These are phyloP conservation scores for Petunia secreta DNA, from an alignment of 257 asterid genomes.

Conservation along the genomic window DNA sequence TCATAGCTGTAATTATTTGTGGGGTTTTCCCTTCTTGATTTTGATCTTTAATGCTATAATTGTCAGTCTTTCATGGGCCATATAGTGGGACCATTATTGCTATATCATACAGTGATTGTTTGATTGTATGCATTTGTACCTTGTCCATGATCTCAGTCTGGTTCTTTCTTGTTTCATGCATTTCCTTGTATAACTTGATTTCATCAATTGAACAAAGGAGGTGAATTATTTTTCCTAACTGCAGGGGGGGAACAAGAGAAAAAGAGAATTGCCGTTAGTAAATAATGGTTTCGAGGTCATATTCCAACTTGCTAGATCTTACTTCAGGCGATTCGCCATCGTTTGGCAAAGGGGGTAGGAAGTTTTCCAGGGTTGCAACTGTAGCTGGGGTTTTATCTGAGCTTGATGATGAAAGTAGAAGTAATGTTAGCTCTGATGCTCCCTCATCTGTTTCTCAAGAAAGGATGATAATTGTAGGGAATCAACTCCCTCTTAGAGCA, in stretches of 20 bases:
- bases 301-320: constrained; percentile 82
- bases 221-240: constrained; percentile 12
- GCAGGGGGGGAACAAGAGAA: background rate
- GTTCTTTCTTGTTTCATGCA: constrained; percentile 19
- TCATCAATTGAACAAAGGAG: constrained; percentile 20
- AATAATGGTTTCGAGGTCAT: constrained; percentile 74
- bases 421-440: constrained; percentile 69
- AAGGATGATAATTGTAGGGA: constrained; percentile 76
- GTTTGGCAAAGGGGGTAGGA: constrained; percentile 61
- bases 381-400: constrained; percentile 78
- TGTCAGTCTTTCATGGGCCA: constrained; percentile 20
- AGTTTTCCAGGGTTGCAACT: constrained; percentile 68
- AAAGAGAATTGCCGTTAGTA: background rate
- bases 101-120: background rate
- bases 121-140: background rate
- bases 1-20: constrained; percentile 22
- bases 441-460: constrained; percentile 78
- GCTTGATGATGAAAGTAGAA: constrained; percentile 73
- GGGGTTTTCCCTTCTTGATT: constrained; percentile 17
- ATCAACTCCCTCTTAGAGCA: constrained; percentile 79
- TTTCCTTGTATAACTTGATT: constrained; percentile 33
- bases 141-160: constrained; percentile 3
- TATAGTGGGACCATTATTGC: background rate
- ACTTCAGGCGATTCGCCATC: constrained; percentile 64
- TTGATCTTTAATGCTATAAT: constrained; percentile 22